Conservation (phyloP, 257 asterid species). For the Voacanga thouarsii region DNA sequence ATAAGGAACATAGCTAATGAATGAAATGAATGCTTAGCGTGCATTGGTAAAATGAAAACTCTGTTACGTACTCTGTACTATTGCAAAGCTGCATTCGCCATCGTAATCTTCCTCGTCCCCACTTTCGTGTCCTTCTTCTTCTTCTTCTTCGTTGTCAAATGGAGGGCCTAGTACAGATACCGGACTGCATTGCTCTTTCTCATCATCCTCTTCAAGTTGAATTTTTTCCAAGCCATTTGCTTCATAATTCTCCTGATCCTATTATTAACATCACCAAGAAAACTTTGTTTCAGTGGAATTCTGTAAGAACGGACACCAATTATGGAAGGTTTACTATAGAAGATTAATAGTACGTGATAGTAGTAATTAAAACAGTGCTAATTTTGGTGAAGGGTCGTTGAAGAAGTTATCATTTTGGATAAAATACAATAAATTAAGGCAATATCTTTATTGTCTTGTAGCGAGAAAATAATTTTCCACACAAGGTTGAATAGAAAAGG, state of each 20-base stretch:
- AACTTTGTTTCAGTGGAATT: neutral
- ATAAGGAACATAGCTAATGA: slow-evolving; percentile 6
- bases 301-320: neutral
- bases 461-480: slow-evolving; percentile 24
- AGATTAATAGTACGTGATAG: neutral
- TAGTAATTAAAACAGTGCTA: neutral
- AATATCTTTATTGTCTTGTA: slow-evolving; percentile 39
- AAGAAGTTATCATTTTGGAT: slow-evolving; percentile 19
- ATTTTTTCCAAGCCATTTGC: slow-evolving; percentile 14
- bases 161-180: slow-evolving; percentile 71
- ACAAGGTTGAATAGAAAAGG: slow-evolving; percentile 29
- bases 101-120: slow-evolving; percentile 33
- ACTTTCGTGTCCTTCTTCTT: slow-evolving; percentile 41
- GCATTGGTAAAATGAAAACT: neutral
- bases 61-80: slow-evolving; percentile 71
- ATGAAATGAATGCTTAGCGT: neutral
- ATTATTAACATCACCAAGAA: neutral
- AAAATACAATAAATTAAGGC: slow-evolving; percentile 21
- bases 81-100: slow-evolving; percentile 55
- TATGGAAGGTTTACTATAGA: slow-evolving; percentile 21
- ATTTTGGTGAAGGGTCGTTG: neutral
- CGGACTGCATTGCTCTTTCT: slow-evolving; percentile 80
- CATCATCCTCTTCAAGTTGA: slow-evolving; percentile 50
- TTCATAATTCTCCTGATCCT: slow-evolving; percentile 26
- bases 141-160: slow-evolving; percentile 55